Evolutionary conservation across 768 basidiomycete species (phyloP), one percentile per base, ranked within the genome.

Genomic region (Lactifluus piperatus): DNA sequence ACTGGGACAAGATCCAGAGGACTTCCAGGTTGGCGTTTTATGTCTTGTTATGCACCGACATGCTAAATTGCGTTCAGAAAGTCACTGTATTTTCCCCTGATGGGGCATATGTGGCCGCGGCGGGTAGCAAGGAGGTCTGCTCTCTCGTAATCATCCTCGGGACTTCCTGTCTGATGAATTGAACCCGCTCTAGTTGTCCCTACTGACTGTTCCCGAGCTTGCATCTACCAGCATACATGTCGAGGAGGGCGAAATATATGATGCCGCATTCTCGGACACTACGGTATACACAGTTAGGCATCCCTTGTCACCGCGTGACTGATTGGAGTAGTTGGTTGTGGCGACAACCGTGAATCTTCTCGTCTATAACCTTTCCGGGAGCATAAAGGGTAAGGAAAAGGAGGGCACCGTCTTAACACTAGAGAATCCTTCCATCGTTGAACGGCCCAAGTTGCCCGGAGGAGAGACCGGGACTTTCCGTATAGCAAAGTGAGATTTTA

Each of bases 61-160:
- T 51, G 60, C 60, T 11, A 67, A 56, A 60, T 54, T 65, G 51
- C 44, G 26, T 39, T n/a, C 54, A 97, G 94, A 94, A 91, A 84
- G 85, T 94, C 24, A 94, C 93, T 1, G 79, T 82, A 2, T 74
- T 97, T 56, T 93, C 93, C 41, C 84, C 84, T 6, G 77, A 85
- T 64, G 78, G 80, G 24, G 76, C 72, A 26, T 70, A 86, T 41
- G 69, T 95, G 5, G 86, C 83, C 4, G 81, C 85, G 36, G 91
- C 84, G 24, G 91, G 92, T 4, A 79, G 80, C 60, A 82, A 82
- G 66, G 79, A 85, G 67, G 90, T 93, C 67, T 62, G 78, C 65
- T 41, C 13, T 41, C 16, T 22, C n/a, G 2, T 36, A n/a, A 10
- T 9, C 20, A 2, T 51, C 2, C 20, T 27, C 18, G 24, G 44